Evolutionary conservation across 1,284 basidiomycete genomes (phyloP), one percentile per base, ranked within the genome.

Genomic region (Dichomitus squalens): DNA sequence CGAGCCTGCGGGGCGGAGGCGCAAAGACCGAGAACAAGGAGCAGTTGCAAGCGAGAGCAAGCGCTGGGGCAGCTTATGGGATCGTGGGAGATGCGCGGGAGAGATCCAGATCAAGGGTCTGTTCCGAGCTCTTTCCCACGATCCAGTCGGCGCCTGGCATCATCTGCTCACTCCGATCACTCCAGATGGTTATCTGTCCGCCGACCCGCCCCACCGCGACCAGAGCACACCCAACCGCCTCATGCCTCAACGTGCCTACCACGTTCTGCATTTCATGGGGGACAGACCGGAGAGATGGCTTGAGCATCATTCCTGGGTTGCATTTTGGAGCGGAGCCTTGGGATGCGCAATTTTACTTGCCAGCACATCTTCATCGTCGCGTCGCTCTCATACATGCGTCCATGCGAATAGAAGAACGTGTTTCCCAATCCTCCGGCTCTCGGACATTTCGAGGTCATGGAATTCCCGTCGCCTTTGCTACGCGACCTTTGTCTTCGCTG

Each of bases 51-150:
- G n/a, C n/a, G n/a, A n/a, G 6, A 31, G 11, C 29, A 31, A 31
- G 29, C 29, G 29, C 29, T 11, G 29, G n/a, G n/a, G n/a, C n/a
- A n/a, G n/a, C n/a, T 40, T n/a, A 47, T 34, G 18, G 14, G 25
- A 16, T 8, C 46, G 56, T 61, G 57, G 20, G 57, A 56, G 14
- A 16, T 27, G 31, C 43, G 44, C 56, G 53, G 53, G 56, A 47
- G 38, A 18, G 23, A 54, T 53, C 49, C 46, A 53, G 49, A 58
- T 58, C 49, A 48, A 50, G 56, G 52, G 36, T 48, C 36, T 16
- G 21, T 43, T 43, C n/a, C n/a, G 11, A 18, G 20, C 12, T 39
- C 5, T 49, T 36, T 49, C 14, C 33, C 23, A 36, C 47, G 36
- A 29, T 25, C 1, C 18, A 33, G 6, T 36, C 35, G 25, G 52